Conservation (phyloP, 2,329 filamentous ascomycete species). For the Sclerotinia borealis region DNA sequence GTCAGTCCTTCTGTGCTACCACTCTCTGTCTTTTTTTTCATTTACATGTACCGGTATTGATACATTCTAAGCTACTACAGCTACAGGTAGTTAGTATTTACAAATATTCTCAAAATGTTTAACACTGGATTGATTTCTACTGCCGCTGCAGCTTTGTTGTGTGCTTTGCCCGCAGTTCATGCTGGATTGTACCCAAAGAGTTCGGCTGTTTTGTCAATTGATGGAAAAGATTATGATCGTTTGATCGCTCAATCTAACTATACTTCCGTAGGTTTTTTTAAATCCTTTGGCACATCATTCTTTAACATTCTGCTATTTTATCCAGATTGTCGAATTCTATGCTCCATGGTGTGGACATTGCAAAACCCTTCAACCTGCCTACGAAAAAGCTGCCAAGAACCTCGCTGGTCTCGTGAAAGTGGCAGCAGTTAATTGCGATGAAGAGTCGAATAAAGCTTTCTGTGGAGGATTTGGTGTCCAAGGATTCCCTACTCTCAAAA, state of each 20-base stretch:
- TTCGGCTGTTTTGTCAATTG: conserved; percentile 80
- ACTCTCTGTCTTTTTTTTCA: not conserved
- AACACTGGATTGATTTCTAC: conserved; percentile 46
- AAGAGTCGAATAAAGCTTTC: conserved; percentile 82
- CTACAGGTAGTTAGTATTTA: not conserved
- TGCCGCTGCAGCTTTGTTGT: conserved; percentile 54
- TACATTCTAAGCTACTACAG: conserved; percentile 5
- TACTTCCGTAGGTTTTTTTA: conserved; percentile 63
- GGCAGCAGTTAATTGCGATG: conserved; percentile 90
- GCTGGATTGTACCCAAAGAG: conserved; percentile 78
- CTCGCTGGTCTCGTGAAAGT: conserved; percentile 92
- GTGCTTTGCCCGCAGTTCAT: conserved; percentile 53
- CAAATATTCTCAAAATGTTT: conserved; percentile 41
- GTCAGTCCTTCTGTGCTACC: not conserved
- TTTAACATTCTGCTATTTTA: conserved; percentile 16
- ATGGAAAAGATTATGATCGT: conserved; percentile 70
- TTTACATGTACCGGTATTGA: too few relatives aligned
- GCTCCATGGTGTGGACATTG: conserved; percentile 98
- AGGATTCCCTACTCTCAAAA: conserved; percentile 95
- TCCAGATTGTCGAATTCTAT: conserved; percentile 74
- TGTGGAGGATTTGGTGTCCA: conserved; percentile 82
- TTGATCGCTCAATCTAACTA: conserved; percentile 86
- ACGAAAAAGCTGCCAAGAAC: conserved; percentile 86
- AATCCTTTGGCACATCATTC: conserved; percentile 10
- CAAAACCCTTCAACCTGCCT: conserved; percentile 89